Percentiles rank a stretch among this genome's conserved stretches.
phyloP scores from a whole-genome alignment of 2,329 filamentous ascomycete species.

The Sarocladium strictum region DNA sequence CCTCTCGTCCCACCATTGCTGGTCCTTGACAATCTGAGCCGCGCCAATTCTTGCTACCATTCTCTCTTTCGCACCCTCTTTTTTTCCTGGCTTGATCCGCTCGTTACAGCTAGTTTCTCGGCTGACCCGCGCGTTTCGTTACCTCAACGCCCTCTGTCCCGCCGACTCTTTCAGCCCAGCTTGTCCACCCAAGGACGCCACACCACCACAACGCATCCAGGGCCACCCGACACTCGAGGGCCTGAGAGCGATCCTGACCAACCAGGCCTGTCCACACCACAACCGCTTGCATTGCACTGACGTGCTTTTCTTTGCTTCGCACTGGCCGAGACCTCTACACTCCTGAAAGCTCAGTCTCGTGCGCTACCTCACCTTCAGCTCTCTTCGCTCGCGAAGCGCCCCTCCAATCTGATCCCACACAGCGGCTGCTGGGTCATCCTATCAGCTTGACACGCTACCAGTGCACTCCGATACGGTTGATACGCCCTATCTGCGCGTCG shows the following conservation, averaged over 20 bases:
- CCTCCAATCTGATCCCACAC: conserved; percentile 1
- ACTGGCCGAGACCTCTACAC: conserved; percentile 2
- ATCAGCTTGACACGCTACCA: not conserved
- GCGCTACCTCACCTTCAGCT: conserved; percentile 5
- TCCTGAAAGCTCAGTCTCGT: conserved; percentile 8
- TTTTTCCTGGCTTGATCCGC: not conserved
- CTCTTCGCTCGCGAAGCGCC: not conserved
- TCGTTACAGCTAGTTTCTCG: not conserved
- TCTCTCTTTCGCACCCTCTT: conserved; percentile 1
- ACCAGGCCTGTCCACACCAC: conserved; percentile 2
- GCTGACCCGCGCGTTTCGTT: not conserved
- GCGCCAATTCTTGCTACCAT: not conserved
- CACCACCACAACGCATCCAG: not conserved
- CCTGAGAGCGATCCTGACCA: not conserved
- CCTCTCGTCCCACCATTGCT: conserved; percentile 45
- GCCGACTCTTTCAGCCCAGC: not conserved
- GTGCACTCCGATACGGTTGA: not conserved
- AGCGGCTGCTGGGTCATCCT: conserved; percentile 2
- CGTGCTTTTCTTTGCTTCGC: not conserved
- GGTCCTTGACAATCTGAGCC: not conserved
- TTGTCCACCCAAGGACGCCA: not conserved
- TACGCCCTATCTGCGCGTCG: not conserved
- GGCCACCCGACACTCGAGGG: not conserved
- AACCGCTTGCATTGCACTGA: not conserved
- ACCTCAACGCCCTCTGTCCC: not conserved